These are phyloP conservation scores for Fusarium albidum DNA, from an alignment of 2,329 filamentous ascomycete species.

Conservation along the genomic window DNA sequence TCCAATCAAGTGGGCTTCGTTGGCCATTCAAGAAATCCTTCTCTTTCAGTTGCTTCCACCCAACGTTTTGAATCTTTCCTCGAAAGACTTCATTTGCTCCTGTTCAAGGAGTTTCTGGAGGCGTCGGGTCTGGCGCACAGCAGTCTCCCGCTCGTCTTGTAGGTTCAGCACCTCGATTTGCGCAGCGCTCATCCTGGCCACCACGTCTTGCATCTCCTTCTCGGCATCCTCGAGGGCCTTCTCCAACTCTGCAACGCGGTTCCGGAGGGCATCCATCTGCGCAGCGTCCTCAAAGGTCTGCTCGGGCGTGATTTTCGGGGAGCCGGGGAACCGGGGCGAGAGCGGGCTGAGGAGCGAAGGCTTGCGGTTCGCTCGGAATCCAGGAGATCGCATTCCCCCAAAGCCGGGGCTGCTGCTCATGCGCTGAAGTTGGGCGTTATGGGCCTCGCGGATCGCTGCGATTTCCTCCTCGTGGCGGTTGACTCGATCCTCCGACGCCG, in stretches of 20 bases:
- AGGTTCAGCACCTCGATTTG: conserved; percentile 86
- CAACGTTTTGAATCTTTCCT: conserved; percentile 49
- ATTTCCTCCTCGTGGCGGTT: conserved; percentile 88
- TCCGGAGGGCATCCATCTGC: conserved; percentile 78
- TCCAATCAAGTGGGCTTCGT: conserved; percentile 19
- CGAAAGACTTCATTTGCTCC: conserved; percentile 65
- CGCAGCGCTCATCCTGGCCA: conserved; percentile 79
- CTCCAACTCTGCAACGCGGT: conserved; percentile 85
- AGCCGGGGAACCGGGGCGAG: conserved; percentile 47
- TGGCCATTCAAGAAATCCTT: conserved; percentile 2
- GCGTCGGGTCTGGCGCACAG: conserved; percentile 73
- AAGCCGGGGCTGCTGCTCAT: conserved; percentile 60
- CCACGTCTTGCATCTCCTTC: conserved; percentile 82
- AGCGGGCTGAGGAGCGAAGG: conserved; percentile 47
- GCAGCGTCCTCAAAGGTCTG: conserved; percentile 76
- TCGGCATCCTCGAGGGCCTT: conserved; percentile 68
- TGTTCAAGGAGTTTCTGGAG: conserved; percentile 72
- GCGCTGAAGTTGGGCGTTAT: conserved; percentile 79
- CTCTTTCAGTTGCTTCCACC: conserved; percentile 37
- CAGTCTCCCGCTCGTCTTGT: conserved; percentile 77
- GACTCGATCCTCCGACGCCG: conserved; percentile 85
- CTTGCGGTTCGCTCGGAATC: conserved; percentile 43
- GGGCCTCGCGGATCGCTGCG: conserved; percentile 75
- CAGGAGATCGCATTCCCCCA: conserved; percentile 45
- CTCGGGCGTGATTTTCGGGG: conserved; percentile 61